Conservation (phyloP, 2,329 filamentous ascomycete species). For the Corniculantispora saksenae region DNA sequence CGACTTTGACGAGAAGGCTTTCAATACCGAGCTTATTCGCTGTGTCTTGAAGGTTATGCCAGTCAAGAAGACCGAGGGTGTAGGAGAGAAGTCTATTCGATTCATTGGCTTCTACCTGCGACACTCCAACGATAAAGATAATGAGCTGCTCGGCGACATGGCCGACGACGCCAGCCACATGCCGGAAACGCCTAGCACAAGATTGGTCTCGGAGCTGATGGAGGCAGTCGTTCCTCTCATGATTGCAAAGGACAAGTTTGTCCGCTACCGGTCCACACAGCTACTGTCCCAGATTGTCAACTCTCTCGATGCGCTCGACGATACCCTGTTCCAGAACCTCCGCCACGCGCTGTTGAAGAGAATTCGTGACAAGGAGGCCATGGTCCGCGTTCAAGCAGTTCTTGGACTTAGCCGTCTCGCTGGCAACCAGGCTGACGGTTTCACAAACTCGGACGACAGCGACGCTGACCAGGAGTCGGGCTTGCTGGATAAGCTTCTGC, state of each 20-base stretch:
- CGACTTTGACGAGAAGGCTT: slow-evolving; percentile 80
- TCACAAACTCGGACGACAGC: slow-evolving; percentile 68
- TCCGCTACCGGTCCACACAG: slow-evolving; percentile 87
- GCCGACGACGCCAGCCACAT: slow-evolving; percentile 70
- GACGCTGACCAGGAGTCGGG: slow-evolving; percentile 64
- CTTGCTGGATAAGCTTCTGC: slow-evolving; percentile 78
- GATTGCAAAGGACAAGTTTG: slow-evolving; percentile 85
- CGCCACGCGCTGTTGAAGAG: slow-evolving; percentile 78
- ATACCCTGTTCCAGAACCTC: slow-evolving; percentile 83
- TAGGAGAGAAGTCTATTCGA: slow-evolving; percentile 80
- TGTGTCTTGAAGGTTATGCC: slow-evolving; percentile 81
- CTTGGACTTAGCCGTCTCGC: slow-evolving; percentile 85
- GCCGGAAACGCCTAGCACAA: slow-evolving; percentile 80
- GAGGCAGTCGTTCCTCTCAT: slow-evolving; percentile 74
- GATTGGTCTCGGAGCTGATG: slow-evolving; percentile 75
- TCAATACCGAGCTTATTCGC: slow-evolving; percentile 81
- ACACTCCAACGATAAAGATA: slow-evolving; percentile 69
- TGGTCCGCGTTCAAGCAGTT: slow-evolving; percentile 89
- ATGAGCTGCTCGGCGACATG: slow-evolving; percentile 61
- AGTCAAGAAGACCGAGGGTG: slow-evolving; percentile 88
- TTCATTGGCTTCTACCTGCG: slow-evolving; percentile 88
- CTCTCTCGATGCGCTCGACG: slow-evolving; percentile 87
- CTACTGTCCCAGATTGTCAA: slow-evolving; percentile 90
- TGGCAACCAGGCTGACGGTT: slow-evolving; percentile 72
- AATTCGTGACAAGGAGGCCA: slow-evolving; percentile 89